Evolutionary conservation across 2,329 filamentous ascomycete species (phyloP).

Genomic region (Pestalotiopsis sp.): DNA sequence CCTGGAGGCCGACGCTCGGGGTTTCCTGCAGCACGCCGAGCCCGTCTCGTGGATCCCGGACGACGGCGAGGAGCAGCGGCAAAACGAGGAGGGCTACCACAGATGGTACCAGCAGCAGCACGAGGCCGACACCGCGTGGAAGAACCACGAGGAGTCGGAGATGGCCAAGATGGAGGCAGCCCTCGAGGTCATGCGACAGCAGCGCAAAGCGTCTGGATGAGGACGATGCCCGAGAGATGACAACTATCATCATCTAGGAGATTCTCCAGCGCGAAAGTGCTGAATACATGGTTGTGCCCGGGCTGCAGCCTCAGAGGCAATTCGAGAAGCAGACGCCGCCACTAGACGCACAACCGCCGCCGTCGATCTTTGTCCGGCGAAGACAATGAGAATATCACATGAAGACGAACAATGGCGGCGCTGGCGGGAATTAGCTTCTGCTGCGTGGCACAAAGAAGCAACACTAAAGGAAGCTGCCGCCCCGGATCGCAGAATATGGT

Average conservation of each 20-base stretch:
- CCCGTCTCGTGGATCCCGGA: conserved; percentile 30
- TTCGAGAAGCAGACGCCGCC: no score
- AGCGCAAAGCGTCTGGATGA: conserved; percentile 13
- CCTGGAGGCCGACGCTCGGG: conserved; percentile 32
- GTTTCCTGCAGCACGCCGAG: conserved; percentile 32
- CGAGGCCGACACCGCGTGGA: conserved; percentile 28
- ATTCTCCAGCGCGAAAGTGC: no score
- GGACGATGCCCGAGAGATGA: neutral
- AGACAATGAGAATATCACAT: no score
- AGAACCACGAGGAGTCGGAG: conserved; percentile 24
- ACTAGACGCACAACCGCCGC: no score
- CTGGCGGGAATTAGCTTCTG: no score
- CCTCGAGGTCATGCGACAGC: conserved; percentile 22
- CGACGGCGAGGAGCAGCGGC: conserved; percentile 33
- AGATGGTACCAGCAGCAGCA: conserved; percentile 27
- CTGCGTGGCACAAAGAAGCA: no score
- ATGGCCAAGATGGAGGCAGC: conserved; percentile 32
- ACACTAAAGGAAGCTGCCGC: no score
- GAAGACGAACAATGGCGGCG: no score
- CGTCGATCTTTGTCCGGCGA: no score
- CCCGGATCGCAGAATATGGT: no score
- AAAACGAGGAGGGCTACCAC: conserved; percentile 24
- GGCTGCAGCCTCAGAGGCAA: no score
- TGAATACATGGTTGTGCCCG: no score
- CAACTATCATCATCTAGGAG: neutral